These are phyloP conservation scores for Garcia nutans DNA, from an alignment of 345 rosid genomes.

Conservation along the genomic window DNA sequence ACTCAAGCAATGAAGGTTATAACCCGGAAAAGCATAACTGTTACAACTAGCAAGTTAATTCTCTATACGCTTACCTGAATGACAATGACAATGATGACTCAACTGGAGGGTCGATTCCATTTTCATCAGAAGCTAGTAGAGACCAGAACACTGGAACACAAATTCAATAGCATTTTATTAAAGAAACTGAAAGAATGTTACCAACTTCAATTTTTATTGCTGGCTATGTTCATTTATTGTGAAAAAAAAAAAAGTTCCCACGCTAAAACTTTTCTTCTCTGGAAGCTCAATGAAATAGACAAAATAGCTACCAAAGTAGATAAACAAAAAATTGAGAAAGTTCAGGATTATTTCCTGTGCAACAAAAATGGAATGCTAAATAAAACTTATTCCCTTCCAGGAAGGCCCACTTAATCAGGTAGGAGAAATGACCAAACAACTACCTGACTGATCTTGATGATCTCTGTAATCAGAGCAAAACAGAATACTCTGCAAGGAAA, in stretches of 20 bases:
- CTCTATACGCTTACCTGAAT: slow-evolving; percentile 51
- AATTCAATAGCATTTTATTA: slow-evolving; percentile 7
- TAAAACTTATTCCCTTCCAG: not conserved
- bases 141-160: slow-evolving; percentile 74
- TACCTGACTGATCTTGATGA: slow-evolving; percentile 69
- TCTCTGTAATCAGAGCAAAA: slow-evolving; percentile 61
- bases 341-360: not conserved
- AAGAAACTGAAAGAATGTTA: not conserved
- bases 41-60: not conserved
- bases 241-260: not conserved
- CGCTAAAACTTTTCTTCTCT: not conserved
- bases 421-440: not conserved
- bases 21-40: not conserved
- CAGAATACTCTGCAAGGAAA: slow-evolving; percentile 57
- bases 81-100: slow-evolving; percentile 79
- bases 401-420: not conserved
- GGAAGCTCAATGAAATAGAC: not conserved
- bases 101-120: slow-evolving; percentile 46
- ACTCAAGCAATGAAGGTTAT: not conserved
- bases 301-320: not conserved
- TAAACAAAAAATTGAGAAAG: not conserved
- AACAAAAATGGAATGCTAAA: not conserved
- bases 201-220: not conserved
- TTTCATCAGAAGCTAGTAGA: slow-evolving; percentile 63
- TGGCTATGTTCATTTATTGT: not conserved